Base-by-base conservation (phyloP, 192 early-diverging fungal genomes). In the Gamsiella multidivaricata region DNA sequence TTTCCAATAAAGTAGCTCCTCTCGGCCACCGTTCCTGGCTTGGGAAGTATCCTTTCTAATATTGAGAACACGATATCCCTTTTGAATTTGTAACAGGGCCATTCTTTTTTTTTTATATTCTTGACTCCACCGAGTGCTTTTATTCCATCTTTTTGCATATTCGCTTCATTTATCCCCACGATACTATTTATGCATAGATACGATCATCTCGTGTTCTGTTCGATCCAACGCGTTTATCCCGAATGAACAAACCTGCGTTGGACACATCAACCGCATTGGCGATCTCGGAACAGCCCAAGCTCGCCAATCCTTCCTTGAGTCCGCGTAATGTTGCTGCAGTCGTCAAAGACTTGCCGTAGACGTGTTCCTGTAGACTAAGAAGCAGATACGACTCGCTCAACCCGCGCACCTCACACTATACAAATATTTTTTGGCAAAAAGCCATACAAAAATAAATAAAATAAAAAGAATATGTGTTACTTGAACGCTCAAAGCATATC, bases 121-220 rank as follows among this genome's bases (percentile, higher is more conserved):
- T 41, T 50, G 14, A 22, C 22, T 17, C 8, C 22, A 20, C 47
- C 9, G 18, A 20, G 47, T 50, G 47, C 47, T 50, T 17, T 50
- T 23, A 50, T 50, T 50, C 14, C 39, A n/a, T n/a, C n/a, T n/a
- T n/a, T n/a, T n/a, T 41, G 8, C 14, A 14, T 14, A 41, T 41
- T 41, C 14, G 39, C 39, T 41, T 41, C 39, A 41, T 41, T n/a
- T n/a, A n/a, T n/a, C n/a, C n/a, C n/a, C n/a, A n/a, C n/a, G n/a
- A n/a, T n/a, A n/a, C n/a, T n/a, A n/a, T n/a, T n/a, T 69, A 78
- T 3, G 74, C 74, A 47, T 78, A 78, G 6, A 78, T 53, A 17
- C 74, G 65, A 26, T 78, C 65, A 22, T 69, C 74, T 3, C 65
- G 20, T 28, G 61, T 69, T 31, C 74, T 54, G 49, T 78, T 78